Evolutionary conservation across 306 rosid species (phyloP), one percentile per base, ranked within the genome.

Genomic region (Elaeagnus macrophylla): DNA sequence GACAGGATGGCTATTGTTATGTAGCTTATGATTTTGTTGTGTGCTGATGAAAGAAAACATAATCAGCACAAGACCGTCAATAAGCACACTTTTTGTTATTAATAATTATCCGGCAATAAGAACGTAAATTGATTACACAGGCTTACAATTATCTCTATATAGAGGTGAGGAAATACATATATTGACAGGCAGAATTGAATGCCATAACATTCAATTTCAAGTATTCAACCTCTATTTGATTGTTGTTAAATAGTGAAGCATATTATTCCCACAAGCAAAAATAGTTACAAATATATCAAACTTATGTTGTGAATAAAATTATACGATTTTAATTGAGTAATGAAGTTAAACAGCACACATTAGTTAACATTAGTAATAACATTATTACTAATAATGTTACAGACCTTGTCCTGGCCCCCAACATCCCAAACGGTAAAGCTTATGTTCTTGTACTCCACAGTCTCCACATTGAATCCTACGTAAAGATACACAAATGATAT

Each of bases 401-500:
- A 61, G 67, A 79, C 89, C 85, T 82, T 82, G 72, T 82, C 89
- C 57, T 82, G 89, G 62, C 89, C 89, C 37, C 89, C 89, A 5
- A 83, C 89, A 79, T 83, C 89, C 85, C 89, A 79, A 7, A 83
- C 89, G 5, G 89, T 79, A 47, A 83, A 83, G 75, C 89, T 83
- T 52, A 83, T 79, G 63, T 83, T 83, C 60, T 83, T 79, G n/a
- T 83, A 79, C 51, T 79, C 83, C 52, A 82, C 89, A n/a, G 89
- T 82, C 81, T 79, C 89, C 51, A 79, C 85, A 63, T 83, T 83
- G 74, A 83, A 83, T 41, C 89, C 85, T 82, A 72, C 12, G 51
- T 6, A 41, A 43, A 42, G 32, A 25, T 25, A 25, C 32, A 25
- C 4, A 25, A 25, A 25, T 25, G 32, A 25, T 25, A 25, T 25